These are phyloP conservation scores for Baudoinia panamericana DNA, from an alignment of 495 filamentous ascomycete species.

Conservation along the genomic window DNA sequence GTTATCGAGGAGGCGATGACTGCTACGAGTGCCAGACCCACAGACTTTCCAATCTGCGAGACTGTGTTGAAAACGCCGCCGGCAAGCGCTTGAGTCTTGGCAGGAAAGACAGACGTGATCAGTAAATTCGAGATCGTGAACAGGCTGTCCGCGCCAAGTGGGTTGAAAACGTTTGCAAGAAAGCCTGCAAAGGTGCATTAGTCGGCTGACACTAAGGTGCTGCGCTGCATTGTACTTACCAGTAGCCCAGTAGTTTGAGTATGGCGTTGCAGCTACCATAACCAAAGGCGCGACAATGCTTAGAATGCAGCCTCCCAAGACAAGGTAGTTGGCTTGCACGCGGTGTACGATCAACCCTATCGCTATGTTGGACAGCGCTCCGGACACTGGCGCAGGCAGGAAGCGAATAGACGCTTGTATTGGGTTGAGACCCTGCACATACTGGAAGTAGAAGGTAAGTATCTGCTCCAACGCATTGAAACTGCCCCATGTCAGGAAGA, in stretches of 20 bases:
- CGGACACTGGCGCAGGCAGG: constrained; percentile 42
- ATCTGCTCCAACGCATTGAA: constrained; percentile 37
- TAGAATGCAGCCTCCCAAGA: constrained; percentile 34
- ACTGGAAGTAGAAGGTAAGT: constrained; percentile 43
- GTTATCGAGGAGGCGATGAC: constrained; percentile 44
- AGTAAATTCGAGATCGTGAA: constrained; percentile 52
- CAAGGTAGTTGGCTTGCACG: constrained; percentile 38
- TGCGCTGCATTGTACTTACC: background rate
- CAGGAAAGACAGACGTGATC: constrained; percentile 45
- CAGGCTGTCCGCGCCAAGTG: constrained; percentile 43
- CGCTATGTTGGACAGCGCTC: constrained; percentile 39
- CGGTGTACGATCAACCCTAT: constrained; percentile 43
- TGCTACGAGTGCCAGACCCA: constrained; percentile 45
- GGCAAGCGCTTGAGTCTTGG: constrained; percentile 45
- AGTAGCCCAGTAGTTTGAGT: constrained; percentile 42
- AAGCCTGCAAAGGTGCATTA: constrained; percentile 32
- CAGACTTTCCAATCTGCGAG: constrained; percentile 45
- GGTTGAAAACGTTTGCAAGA: constrained; percentile 36
- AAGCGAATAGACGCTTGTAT: constrained; percentile 38
- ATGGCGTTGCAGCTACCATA: constrained; percentile 35
- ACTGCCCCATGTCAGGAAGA: constrained; percentile 39
- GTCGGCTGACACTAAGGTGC: background rate
- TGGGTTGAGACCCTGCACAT: constrained; percentile 33
- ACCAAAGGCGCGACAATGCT: constrained; percentile 41
- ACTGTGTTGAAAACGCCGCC: constrained; percentile 54